phyloP scores from a whole-genome alignment of 2,329 filamentous ascomycete species.

The Emericellopsis atlantica region DNA sequence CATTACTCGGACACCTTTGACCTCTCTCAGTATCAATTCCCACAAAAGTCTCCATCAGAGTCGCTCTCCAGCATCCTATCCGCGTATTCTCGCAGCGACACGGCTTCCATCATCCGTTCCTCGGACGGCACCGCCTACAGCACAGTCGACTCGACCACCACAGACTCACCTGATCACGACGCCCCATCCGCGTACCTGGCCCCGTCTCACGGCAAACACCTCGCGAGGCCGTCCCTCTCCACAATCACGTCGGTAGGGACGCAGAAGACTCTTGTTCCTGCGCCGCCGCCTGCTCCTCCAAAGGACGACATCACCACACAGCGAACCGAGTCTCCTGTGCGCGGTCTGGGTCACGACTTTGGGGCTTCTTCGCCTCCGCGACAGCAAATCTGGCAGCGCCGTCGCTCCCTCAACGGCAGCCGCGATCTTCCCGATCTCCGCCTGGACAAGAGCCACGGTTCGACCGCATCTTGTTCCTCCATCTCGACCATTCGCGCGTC shows the following conservation, averaged over 20 bases:
- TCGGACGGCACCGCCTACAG: conserved; percentile 21
- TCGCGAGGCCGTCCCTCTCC: neutral
- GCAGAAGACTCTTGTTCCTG: neutral
- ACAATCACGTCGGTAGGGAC: neutral
- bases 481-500: conserved; percentile 3
- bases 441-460: conserved; percentile 34
- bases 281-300: conserved; percentile 10
- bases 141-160: conserved; percentile 9
- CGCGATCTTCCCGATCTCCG: conserved; percentile 35
- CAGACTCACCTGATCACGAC: conserved; percentile 9
- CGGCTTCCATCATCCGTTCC: conserved; percentile 27
- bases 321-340: neutral
- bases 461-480: conserved; percentile 24
- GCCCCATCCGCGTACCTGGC: neutral
- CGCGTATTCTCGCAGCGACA: conserved; percentile 37
- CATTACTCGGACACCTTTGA: conserved; percentile 10
- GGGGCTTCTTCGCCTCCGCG: conserved; percentile 14
- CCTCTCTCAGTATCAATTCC: conserved; percentile 8
- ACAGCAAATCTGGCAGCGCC: conserved; percentile 31
- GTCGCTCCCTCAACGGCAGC: conserved; percentile 32
- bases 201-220: neutral
- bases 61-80: conserved; percentile 43
- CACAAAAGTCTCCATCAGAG: conserved; percentile 24
- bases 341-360: conserved; percentile 3
- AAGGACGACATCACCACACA: conserved; percentile 12